Evolutionary conservation across 306 rosid genomes (phyloP).

Genomic region (Crataegus laevigata): DNA sequence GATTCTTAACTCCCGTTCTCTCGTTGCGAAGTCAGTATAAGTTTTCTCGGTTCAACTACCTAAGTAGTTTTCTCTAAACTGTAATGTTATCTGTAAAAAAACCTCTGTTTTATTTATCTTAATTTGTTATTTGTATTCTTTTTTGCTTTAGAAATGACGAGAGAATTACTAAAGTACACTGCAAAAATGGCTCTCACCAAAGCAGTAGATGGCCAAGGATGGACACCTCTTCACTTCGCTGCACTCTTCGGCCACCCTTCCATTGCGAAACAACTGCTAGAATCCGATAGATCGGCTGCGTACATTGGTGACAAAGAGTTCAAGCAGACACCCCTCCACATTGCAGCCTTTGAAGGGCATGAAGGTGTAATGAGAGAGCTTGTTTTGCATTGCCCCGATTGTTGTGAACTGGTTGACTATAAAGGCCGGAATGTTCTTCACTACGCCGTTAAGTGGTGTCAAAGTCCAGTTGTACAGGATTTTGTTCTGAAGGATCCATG

Average conservation of each 20-base stretch:
- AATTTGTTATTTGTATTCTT: neutral
- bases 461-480: neutral
- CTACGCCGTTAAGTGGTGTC: neutral
- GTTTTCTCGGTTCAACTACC: no score
- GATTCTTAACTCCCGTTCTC: no score
- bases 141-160: neutral
- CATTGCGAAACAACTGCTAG: neutral
- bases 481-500: neutral
- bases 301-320: neutral
- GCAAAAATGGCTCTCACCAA: neutral
- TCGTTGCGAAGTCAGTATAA: no score
- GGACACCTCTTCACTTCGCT: conserved; percentile 5
- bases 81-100: no score
- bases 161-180: neutral
- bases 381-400: neutral
- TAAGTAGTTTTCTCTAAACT: no score
- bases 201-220: neutral
- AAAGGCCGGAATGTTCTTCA: conserved; percentile 4
- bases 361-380: neutral
- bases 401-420: neutral
- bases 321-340: neutral
- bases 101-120: no score
- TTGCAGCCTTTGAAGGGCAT: neutral
- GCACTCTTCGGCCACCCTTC: accelerated
- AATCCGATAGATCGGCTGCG: neutral